Evolutionary conservation across 1,284 basidiomycete genomes (phyloP).

Genomic region (Garcileccinum viscosum): DNA sequence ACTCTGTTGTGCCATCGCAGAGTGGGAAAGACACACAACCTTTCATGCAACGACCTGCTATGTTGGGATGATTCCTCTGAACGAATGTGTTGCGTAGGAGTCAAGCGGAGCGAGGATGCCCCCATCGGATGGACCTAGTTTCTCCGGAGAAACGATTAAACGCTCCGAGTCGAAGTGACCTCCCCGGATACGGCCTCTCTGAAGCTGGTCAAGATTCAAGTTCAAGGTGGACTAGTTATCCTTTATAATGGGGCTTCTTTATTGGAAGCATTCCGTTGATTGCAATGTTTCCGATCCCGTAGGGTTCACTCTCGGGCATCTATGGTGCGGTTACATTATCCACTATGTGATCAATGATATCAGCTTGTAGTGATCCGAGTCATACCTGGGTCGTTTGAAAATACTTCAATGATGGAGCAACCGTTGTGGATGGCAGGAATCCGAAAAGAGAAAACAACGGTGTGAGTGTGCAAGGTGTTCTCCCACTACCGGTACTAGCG

Average conservation of each 20-base stretch:
- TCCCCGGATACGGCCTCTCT: neutral
- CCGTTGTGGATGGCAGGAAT: neutral
- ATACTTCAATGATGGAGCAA: neutral
- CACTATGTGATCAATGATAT: neutral
- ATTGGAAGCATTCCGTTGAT: neutral
- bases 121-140: neutral
- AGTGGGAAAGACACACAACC: too few relatives aligned
- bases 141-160: neutral
- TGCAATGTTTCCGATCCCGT: neutral
- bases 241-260: neutral
- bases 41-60: too few relatives aligned
- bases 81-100: neutral
- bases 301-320: neutral
- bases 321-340: neutral
- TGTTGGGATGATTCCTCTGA: too few relatives aligned
- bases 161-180: neutral
- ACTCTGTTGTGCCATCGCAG: too few relatives aligned
- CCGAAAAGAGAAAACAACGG: neutral
- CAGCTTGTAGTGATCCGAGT: neutral
- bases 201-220: neutral
- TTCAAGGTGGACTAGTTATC: neutral
- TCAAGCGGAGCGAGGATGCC: neutral
- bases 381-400: slow-evolving; percentile 6
- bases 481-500: neutral
- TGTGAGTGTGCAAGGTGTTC: neutral